Base-by-base conservation (phyloP, 306 rosid species). In the apple (Malus domestica) region DNA sequence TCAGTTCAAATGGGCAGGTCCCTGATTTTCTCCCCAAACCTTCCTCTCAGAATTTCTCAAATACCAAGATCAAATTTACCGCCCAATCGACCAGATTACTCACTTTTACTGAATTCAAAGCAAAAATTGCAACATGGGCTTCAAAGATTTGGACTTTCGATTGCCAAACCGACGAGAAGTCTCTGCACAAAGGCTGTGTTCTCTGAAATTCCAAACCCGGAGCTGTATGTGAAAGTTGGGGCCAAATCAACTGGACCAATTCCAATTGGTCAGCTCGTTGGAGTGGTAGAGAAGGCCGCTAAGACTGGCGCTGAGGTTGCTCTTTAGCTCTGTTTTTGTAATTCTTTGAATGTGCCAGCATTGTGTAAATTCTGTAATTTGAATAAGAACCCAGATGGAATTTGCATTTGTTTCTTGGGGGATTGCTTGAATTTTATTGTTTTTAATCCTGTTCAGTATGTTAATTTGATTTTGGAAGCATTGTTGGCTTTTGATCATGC, bases 211-310 rank as follows among this genome's bases (percentile, higher is more conserved):
- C 61, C 90, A 66, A 79, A 68, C 44, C 63, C 25, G 60, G 78
- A 76, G 59, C 71, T 81, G 70, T 89, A 83, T 73, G 83, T 90
- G 8, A 83, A 45, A 71, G 85, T 92, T 32, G 98, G 84, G 62
- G 92, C 97, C 49, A 77, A 68, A 49, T 90, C 93, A 6, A 83
- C 83, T 38, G 98, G 97, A 22, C 85, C 96, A 71, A 71, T 92
- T 85, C 79, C 86, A 40, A 71, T 86, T 15, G 14, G 57, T 84
- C 90, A 89, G 59, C 96, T 95, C 78, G 81, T 89, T 73, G 82
- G 89, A 85, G 97, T 92, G 25, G 97, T 88, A 27, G 89, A 83
- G 67, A 76, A 77, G 68, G 97, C 98, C 63, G 98, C 35, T 32
- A 32, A 32, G 35, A 32, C 35, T 32, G 6, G 35, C 33, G 33